phyloP scores from a whole-genome alignment of 1,139 yeast species.

The Candida albicans region DNA sequence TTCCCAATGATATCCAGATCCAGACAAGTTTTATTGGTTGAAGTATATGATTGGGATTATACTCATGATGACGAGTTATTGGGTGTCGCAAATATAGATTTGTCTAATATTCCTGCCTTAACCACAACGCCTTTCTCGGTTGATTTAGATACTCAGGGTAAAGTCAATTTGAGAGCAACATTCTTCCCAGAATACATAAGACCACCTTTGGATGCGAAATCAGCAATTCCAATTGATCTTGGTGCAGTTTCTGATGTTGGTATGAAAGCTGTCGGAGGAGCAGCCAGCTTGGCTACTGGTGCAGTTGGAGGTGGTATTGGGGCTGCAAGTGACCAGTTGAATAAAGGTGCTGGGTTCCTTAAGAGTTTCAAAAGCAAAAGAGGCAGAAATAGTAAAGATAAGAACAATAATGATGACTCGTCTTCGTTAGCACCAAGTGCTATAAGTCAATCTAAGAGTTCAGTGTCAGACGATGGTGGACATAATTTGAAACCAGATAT shows the following conservation, averaged over 20 bases:
- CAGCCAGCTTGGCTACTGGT: slow-evolving; percentile 50
- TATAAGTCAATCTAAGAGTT: slow-evolving; percentile 10
- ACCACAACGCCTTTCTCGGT: slow-evolving; percentile 47
- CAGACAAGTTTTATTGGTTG: slow-evolving; percentile 48
- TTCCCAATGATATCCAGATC: slow-evolving; percentile 64
- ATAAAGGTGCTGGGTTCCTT: slow-evolving; percentile 44
- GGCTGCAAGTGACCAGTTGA: slow-evolving; percentile 44
- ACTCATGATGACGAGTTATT: slow-evolving; percentile 65
- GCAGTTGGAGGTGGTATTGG: slow-evolving; percentile 43
- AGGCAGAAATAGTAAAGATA: slow-evolving; percentile 21
- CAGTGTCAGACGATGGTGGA: slow-evolving; percentile 6
- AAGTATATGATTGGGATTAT: slow-evolving; percentile 74
- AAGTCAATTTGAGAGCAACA: slow-evolving; percentile 48
- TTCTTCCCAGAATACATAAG: slow-evolving; percentile 69
- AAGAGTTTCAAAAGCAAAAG: slow-evolving; percentile 33
- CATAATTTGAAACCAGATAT: slow-evolving; percentile 5
- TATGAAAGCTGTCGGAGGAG: slow-evolving; percentile 44
- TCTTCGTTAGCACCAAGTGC: slow-evolving; percentile 11
- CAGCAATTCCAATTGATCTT: slow-evolving; percentile 43
- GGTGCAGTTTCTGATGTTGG: slow-evolving; percentile 47
- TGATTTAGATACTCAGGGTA: slow-evolving; percentile 62
- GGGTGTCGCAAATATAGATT: slow-evolving; percentile 53
- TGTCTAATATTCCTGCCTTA: slow-evolving; percentile 48
- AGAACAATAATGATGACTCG: slow-evolving; percentile 9
- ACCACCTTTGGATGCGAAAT: slow-evolving; percentile 48